Evolutionary conservation across 768 basidiomycete genomes (phyloP), one percentile per base, ranked within the genome.

Genomic region (Tricholomella constricta): DNA sequence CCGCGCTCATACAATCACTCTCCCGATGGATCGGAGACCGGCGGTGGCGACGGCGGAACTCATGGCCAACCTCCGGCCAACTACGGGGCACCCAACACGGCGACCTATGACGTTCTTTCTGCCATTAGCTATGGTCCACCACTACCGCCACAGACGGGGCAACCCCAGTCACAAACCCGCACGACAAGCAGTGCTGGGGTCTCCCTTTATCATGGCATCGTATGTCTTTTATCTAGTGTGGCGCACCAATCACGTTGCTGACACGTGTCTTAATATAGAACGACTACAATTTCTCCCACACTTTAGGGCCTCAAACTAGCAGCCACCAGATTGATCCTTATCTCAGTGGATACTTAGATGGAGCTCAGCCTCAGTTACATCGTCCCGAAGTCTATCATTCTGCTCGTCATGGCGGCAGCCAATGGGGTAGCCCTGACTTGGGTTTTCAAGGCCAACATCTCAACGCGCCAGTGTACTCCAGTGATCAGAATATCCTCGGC

Each of bases 1-100:
- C 57, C 55, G 11, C 52, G 57, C 34, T 54, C 60, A 11, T 55
- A 59, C 32, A 53, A 54, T 36, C 55, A 53, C 37, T 52, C 53
- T 34, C 59, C 51, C 40, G 59, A 62, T 25, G 60, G 57, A 23
- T 55, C 62, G 38, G 57, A 57, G 17, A 26, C 55, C 34, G 59
- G 55, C 25, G 55, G 62, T 17, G 51, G 50, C n/a, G 51, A 52
- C 45, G 50, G 49, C 22, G 56, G 55, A 5, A 27, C 51, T 25
- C 43, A 54, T 46, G 53, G 48, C 17, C 52, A 56, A 45, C 15
- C 15, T 19, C 35, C 57, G 35, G 29, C 40, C 25, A 48, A 32
- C 54, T 45, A 58, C 45, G 50, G 54, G 26, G 31, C 34, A 6
- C 19, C 46, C 9, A 19, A 40, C 29, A 23, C 55, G 1, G n/a